These are phyloP conservation scores for Globisporangium heterothallicum DNA, from an alignment of 352 stramenopile genomes.

Conservation along the genomic window DNA sequence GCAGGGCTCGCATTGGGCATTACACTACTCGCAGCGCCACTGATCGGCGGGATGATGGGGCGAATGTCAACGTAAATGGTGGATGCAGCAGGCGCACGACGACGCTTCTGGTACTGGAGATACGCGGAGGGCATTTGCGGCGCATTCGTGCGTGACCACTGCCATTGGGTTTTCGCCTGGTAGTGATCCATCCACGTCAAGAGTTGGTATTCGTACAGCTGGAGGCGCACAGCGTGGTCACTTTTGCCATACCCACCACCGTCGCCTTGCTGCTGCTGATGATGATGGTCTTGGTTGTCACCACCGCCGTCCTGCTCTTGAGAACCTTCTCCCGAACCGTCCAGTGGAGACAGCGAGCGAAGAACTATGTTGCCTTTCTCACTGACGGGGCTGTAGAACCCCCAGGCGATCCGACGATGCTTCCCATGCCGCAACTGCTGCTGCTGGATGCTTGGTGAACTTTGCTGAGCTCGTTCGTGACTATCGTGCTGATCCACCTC, in stretches of 20 bases:
- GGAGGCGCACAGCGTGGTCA: conserved; percentile 22
- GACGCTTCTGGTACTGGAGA: conserved; percentile 58
- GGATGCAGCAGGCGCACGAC: conserved; percentile 7
- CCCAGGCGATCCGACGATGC: conserved; percentile 40
- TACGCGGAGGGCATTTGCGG: conserved; percentile 41
- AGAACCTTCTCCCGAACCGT: conserved; percentile 1
- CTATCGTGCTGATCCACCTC: conserved; percentile 2
- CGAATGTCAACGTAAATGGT: conserved; percentile 8
- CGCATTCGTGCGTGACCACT: conserved; percentile 25
- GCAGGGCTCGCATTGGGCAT: no score
- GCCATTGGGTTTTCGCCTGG: conserved; percentile 47
- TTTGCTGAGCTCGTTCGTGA: no score
- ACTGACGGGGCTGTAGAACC: conserved; percentile 57
- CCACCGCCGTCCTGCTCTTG: no score
- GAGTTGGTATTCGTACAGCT: conserved; percentile 51
- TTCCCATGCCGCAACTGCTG: neutral
- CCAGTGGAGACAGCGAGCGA: conserved; percentile 6
- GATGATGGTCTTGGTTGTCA: neutral
- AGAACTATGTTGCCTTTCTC: conserved; percentile 39
- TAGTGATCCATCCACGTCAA: conserved; percentile 63
- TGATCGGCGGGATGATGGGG: conserved; percentile 10
- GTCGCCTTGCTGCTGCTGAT: neutral
- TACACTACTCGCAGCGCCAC: neutral
- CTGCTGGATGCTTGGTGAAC: no score
- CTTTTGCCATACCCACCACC: neutral